Evolutionary conservation across 441 rosid genomes (phyloP).

Genomic region (Populus hybrid): DNA sequence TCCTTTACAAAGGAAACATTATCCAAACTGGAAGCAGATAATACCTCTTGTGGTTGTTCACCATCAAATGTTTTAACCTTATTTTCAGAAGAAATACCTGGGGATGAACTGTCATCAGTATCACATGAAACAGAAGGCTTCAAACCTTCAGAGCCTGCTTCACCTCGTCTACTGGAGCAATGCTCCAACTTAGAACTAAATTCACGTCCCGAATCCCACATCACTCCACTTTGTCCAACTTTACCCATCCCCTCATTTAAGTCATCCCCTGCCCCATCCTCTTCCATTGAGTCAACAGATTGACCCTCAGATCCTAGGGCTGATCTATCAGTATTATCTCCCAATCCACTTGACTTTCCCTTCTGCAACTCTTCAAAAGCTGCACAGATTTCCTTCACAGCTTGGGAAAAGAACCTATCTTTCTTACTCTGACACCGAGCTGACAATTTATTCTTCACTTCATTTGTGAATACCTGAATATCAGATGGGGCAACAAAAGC

Average conservation of each 20-base stretch:
- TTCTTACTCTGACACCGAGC: conserved; percentile 74
- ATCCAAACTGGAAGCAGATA: conserved; percentile 29
- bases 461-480: conserved; percentile 81
- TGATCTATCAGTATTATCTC: conserved; percentile 41
- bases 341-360: conserved; percentile 41
- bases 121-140: conserved; percentile 43
- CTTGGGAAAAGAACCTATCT: conserved; percentile 68
- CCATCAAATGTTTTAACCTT: conserved; percentile 33
- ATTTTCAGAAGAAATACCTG: conserved; percentile 39
- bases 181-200: conserved; percentile 36
- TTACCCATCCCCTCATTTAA: conserved; percentile 33
- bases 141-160: conserved; percentile 44
- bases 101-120: conserved; percentile 34
- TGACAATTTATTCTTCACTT: conserved; percentile 68
- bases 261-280: conserved; percentile 40
- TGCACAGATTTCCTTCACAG: conserved; percentile 75
- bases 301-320: conserved; percentile 39
- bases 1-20: conserved; percentile 30
- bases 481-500: conserved; percentile 89
- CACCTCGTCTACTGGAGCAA: conserved; percentile 33
- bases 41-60: conserved; percentile 33
- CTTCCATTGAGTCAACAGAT: conserved; percentile 44
- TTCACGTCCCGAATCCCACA: conserved; percentile 37
- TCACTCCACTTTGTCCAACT: conserved; percentile 31
- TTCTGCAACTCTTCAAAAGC: conserved; percentile 70